Evolutionary conservation across 768 basidiomycete species (phyloP).

Genomic region (Leccinum arenicola): DNA sequence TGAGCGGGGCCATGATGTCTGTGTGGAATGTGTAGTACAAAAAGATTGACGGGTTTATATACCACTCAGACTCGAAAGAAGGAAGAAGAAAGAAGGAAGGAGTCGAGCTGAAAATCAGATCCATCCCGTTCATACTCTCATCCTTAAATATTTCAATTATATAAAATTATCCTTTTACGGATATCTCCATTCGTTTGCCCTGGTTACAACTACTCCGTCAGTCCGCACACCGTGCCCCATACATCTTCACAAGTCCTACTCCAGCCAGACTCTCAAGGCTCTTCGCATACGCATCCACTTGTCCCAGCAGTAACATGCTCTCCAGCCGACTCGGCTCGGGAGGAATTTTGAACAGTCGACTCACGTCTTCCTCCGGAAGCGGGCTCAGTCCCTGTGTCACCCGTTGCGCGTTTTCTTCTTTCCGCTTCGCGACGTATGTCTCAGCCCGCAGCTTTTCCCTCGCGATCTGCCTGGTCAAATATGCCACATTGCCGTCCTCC

Average conservation of each 20-base stretch:
- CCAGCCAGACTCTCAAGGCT: conserved; percentile 64
- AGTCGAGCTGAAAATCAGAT: neutral
- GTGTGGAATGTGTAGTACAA: neutral
- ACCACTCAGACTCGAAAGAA: neutral
- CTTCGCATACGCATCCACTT: conserved; percentile 83
- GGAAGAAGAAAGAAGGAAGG: neutral
- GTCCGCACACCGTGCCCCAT: conserved; percentile 50
- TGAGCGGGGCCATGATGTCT: conserved; percentile 33
- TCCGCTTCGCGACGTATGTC: conserved; percentile 74
- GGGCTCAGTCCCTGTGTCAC: conserved; percentile 82
- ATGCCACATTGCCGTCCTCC: conserved; percentile 91
- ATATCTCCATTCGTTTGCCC: neutral
- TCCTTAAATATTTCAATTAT: neutral
- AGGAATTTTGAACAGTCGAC: conserved; percentile 83
- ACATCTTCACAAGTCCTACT: conserved; percentile 79
- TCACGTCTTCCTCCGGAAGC: conserved; percentile 83
- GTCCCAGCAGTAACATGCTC: conserved; percentile 80
- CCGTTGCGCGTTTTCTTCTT: conserved; percentile 81
- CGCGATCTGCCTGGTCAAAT: conserved; percentile 82
- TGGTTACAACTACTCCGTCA: neutral
- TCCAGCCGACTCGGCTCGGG: conserved; percentile 86
- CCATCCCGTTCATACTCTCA: neutral
- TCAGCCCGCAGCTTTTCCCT: conserved; percentile 83
- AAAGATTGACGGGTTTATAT: conserved; percentile 19
- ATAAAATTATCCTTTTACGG: neutral